phyloP scores from a whole-genome alignment of 805 yeast genomes.

The Ogataea minuta region DNA sequence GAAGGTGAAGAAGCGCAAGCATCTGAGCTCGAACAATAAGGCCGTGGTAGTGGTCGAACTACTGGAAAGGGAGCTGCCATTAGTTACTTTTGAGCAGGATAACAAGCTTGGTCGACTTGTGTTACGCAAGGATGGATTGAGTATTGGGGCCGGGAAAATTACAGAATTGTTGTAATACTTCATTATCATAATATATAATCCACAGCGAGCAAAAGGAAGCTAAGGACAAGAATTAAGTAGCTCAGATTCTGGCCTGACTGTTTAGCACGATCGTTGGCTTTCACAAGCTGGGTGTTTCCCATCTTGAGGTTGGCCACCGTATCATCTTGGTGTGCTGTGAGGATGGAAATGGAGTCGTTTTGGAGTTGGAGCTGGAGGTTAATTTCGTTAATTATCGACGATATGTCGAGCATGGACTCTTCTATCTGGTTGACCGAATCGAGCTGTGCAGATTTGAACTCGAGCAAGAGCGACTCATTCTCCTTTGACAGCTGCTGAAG shows the following conservation, averaged over 20 bases:
- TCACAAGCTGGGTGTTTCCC: constrained; percentile 69
- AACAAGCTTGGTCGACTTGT: constrained; percentile 64
- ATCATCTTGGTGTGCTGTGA: constrained; percentile 66
- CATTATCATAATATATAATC: constrained; percentile 41
- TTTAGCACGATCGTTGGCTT: constrained; percentile 67
- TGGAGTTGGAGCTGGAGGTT: constrained; percentile 71
- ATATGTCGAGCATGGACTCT: constrained; percentile 65
- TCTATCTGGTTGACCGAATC: constrained; percentile 60
- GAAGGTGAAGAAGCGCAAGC: constrained; percentile 51
- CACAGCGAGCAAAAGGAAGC: constrained; percentile 53
- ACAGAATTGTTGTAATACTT: constrained; percentile 12
- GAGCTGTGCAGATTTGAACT: constrained; percentile 57
- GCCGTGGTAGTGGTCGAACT: constrained; percentile 59
- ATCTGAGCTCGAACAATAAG: constrained; percentile 55
- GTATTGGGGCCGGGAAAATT: constrained; percentile 52
- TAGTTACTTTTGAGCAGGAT: constrained; percentile 47
- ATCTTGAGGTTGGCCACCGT: constrained; percentile 60
- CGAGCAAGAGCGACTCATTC: constrained; percentile 51
- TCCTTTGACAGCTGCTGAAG: constrained; percentile 56
- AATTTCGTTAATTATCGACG: constrained; percentile 71
- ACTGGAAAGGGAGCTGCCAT: constrained; percentile 48
- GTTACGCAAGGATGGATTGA: constrained; percentile 63
- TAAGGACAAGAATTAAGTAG: constrained; percentile 52
- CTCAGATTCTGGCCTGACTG: constrained; percentile 57
- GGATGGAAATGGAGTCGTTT: constrained; percentile 60